Base-by-base conservation (phyloP, 352 stramenopile species). In the Phytophthora macrochlamydospora region DNA sequence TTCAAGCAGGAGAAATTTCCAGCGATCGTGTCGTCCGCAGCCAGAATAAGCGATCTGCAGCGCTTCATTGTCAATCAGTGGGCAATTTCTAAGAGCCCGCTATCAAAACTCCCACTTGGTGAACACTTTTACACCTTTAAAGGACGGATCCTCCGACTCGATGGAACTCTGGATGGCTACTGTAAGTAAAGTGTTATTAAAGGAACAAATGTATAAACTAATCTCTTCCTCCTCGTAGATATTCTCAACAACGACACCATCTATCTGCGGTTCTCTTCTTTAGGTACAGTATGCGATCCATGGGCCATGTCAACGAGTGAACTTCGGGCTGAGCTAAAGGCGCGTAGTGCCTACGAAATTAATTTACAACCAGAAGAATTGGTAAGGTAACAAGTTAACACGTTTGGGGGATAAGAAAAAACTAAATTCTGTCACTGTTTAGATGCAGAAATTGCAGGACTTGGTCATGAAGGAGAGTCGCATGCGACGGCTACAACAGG, bases 221-320 rank as follows among this genome's bases (percentile, higher is more conserved):
- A 51, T 33, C 7, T n/a, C 44, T 38, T 46, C 14, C 55, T 3
- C 51, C 31, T 44, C 24, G 4, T 59, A 93, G 85, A 91, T 50
- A 83, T 93, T 14, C 49, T 77, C 18, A 62, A 87, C 56, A 79
- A 91, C 33, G 85, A 93, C 62, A 90, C 81, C 2, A 84, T 93
- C 37, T 92, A 90, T 52, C 52, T 93, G 24, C 75, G 85, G 3
- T 91, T 93, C 37, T 59, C 75, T 28, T 90, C 77, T 3, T 53
- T 92, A 32, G 85, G 85, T 5, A 85, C 81, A 50, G 79, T 93
- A 35, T 82, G 70, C 30, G 83, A 90, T 43, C 81, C 85, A 8
- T 93, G 81, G 75, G 85, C 83, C 5, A 90, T 93, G 83, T 91
- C 83, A 14, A 91, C 83, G 12, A 93, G 83, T 53, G 85, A 93